phyloP scores from a whole-genome alignment of 2,329 filamentous ascomycete species.

The Fusarium sp. region DNA sequence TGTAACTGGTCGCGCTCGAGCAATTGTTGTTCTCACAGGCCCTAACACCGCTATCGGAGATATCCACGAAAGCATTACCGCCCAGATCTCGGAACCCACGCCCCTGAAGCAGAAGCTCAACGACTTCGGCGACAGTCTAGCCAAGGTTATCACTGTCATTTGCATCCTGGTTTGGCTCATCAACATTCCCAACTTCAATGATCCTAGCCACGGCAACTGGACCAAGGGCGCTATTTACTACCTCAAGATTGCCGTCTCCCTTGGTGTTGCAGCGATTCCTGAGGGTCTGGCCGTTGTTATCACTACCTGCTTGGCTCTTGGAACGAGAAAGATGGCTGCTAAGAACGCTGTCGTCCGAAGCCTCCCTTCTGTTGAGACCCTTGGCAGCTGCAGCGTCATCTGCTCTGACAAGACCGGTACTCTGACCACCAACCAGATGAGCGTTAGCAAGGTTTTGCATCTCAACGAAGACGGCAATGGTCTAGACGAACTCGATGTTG shows the following conservation, averaged over 20 bases:
- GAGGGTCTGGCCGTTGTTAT: conserved; percentile 98
- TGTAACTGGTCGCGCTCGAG: conserved; percentile 90
- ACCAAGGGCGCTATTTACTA: conserved; percentile 99
- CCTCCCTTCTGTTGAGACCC: conserved; percentile 93
- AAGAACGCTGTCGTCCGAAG: conserved; percentile 98
- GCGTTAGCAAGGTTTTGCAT: conserved; percentile 91
- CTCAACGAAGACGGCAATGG: conserved; percentile 77
- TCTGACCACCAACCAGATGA: conserved; percentile 99
- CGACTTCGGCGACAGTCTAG: conserved; percentile 93
- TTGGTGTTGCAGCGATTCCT: conserved; percentile 96
- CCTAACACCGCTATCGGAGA: conserved; percentile 94
- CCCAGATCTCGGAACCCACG: conserved; percentile 97
- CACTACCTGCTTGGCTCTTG: conserved; percentile 95
- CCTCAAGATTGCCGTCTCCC: conserved; percentile 97
- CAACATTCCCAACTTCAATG: conserved; percentile 97
- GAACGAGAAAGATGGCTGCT: conserved; percentile 97
- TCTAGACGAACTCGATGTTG: conserved; percentile 86
- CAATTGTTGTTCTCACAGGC: conserved; percentile 90
- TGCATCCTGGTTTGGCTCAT: conserved; percentile 98
- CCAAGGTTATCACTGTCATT: conserved; percentile 98
- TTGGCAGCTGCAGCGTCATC: conserved; percentile 99
- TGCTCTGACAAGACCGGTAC: conserved; percentile 99
- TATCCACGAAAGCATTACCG: conserved; percentile 98
- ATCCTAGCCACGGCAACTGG: conserved; percentile 92
- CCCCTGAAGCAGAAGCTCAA: conserved; percentile 99